Base-by-base conservation (phyloP, 495 filamentous ascomycete genomes). In the Geopyxis carbonaria region DNA sequence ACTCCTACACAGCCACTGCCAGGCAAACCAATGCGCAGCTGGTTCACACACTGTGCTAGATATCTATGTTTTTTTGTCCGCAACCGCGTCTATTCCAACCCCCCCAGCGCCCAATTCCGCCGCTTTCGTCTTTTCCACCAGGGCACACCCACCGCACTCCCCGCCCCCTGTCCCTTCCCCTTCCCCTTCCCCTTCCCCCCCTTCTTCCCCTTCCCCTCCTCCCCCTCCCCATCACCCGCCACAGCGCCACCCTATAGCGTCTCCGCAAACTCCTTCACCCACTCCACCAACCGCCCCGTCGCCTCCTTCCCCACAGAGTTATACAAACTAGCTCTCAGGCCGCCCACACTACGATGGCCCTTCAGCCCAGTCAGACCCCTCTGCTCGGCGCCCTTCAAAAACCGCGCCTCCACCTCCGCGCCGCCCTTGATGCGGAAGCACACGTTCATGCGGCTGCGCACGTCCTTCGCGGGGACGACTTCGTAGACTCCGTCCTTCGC, bases 371-470 rank as follows among this genome's bases (percentile, higher is more conserved):
- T 65, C 28, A 91, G 58, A 8, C 71, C 67, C 25, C 59, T 60
- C 47, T 65, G 62, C 24, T 73, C 70, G 8, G 79, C 79, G 19
- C 77, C 75, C 36, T 71, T 67, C 37, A 93, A 59, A 60, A 93
- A 93, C 10, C 59, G 63, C 58, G 84, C 84, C 59, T 95, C 80
- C 2, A 63, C 42, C 10, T 62, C 65, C 16, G 69, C 69, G 5
- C 67, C 66, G 51, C 76, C 64, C 25, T 68, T 66, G 3, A 87
- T 70, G 15, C 84, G 66, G 64, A 89, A 89, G 64, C 84, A 93
- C 32, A 93, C 74, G 58, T 94, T 93, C 81, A 93, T 93, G 28
- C 82, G 63, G 42, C 78, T 85, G 31, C 86, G 73, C 5, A 71
- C 74, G 33, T 59, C 61, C 60, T 75, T 78, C 44, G 75, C 67